Percentiles rank a stretch among this genome's conserved stretches.
phyloP scores from a whole-genome alignment of 805 yeast genomes.

The Hanseniaspora vineae region DNA sequence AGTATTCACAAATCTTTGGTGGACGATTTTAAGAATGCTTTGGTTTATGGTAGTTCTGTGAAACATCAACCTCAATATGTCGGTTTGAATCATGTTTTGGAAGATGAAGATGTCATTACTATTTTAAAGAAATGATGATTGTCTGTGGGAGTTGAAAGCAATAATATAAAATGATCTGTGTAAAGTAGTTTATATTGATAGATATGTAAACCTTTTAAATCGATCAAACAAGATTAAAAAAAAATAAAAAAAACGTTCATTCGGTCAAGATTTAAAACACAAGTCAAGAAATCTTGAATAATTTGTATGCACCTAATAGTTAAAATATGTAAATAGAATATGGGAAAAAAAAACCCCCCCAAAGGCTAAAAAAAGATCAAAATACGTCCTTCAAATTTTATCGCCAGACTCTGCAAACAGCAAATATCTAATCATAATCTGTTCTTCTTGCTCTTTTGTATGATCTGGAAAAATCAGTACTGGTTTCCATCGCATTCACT shows the following conservation, averaged over 20 bases:
- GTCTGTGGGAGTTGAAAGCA: not conserved
- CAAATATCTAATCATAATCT: not conserved
- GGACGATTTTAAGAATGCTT: conserved; percentile 84
- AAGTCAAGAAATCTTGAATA: not conserved
- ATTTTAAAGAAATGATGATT: conserved; percentile 56
- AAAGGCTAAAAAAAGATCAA: not conserved
- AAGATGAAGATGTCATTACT: conserved; percentile 96
- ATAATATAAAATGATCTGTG: too few relatives aligned
- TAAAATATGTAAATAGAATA: not conserved
- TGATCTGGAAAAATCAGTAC: too few relatives aligned
- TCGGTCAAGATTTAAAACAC: too few relatives aligned
- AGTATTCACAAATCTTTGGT: conserved; percentile 90
- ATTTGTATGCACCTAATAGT: not conserved
- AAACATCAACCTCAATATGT: conserved; percentile 97
- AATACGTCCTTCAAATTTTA: not conserved
- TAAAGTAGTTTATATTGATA: too few relatives aligned
- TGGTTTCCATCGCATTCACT: too few relatives aligned
- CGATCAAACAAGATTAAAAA: too few relatives aligned
- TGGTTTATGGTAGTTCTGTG: conserved; percentile 87
- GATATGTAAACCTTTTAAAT: too few relatives aligned
- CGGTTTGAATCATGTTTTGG: conserved; percentile 69
- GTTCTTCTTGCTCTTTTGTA: not conserved
- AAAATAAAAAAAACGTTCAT: too few relatives aligned
- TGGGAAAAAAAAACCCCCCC: not conserved
- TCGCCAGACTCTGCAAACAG: not conserved